These are phyloP conservation scores for Rubus idaeus DNA, from an alignment of 306 rosid genomes.

Conservation along the genomic window DNA sequence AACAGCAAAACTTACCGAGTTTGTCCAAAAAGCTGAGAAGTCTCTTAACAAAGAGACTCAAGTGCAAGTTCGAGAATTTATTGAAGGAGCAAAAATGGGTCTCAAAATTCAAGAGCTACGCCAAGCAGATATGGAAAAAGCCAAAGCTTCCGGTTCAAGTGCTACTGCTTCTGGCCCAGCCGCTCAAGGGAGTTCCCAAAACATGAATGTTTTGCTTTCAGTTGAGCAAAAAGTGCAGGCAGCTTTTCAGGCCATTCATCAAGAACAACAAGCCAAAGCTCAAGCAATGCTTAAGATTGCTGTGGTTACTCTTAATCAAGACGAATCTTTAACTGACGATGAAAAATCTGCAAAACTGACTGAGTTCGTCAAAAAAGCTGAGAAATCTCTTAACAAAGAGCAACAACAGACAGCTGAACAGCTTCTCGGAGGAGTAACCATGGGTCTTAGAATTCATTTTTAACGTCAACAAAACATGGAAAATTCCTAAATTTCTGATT, in stretches of 20 bases:
- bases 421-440: background rate
- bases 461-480: no score
- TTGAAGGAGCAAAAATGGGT: background rate
- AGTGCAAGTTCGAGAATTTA: background rate
- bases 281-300: background rate
- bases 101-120: no score
- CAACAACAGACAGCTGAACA: background rate
- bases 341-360: no score
- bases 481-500: no score
- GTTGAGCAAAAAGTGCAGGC: background rate
- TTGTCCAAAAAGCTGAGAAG: background rate
- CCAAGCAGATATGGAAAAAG: no score
- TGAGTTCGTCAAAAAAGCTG: background rate
- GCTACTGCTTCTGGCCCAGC: no score
- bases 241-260: background rate
- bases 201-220: no score
- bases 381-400: background rate
- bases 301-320: background rate
- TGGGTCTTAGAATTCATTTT: no score
- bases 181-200: background rate
- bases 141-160: no score
- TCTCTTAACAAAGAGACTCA: background rate
- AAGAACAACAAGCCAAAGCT: background rate
- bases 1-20: background rate
- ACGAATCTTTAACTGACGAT: background rate